A percentile compares a stretch with the other conserved stretches of the same genome.
These are phyloP conservation scores for Lentinus tigrinus DNA, from an alignment of 768 basidiomycete genomes.

Conservation along the genomic window DNA sequence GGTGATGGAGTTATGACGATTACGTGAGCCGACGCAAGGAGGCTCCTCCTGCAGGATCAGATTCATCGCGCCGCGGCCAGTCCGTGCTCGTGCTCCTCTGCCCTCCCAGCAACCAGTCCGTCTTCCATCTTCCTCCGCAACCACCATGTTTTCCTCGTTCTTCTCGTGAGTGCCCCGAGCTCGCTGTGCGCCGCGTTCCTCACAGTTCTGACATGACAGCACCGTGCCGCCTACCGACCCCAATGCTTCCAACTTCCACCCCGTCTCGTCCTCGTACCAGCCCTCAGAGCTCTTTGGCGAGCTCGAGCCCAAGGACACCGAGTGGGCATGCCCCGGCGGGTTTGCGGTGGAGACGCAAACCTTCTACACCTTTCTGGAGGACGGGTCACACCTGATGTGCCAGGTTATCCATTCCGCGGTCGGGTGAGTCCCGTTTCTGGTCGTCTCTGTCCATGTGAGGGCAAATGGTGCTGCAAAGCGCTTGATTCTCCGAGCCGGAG, in stretches of 20 bases:
- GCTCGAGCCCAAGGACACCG: conserved; percentile 70
- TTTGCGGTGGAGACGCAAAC: conserved; percentile 90
- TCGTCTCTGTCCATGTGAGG: conserved; percentile 1
- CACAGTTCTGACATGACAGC: conserved; percentile 37
- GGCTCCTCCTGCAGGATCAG: neutral
- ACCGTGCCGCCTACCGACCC: conserved; percentile 59
- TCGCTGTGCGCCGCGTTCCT: conserved; percentile 4
- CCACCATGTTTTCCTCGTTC: conserved; percentile 73
- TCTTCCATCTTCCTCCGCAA: conserved; percentile 9
- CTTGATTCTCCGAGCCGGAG: neutral
- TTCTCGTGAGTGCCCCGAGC: conserved; percentile 62
- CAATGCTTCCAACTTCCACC: conserved; percentile 76
- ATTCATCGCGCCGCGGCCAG: neutral
- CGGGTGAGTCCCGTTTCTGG: conserved; percentile 57
- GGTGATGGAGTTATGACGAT: neutral
- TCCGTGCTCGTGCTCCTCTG: no score
- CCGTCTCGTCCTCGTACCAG: conserved; percentile 64
- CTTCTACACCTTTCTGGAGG: conserved; percentile 80
- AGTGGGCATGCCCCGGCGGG: conserved; percentile 80
- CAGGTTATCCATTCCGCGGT: conserved; percentile 88
- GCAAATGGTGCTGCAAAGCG: neutral
- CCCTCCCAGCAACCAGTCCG: no score
- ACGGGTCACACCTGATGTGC: conserved; percentile 76
- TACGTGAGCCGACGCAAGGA: neutral
- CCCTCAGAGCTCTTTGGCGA: conserved; percentile 68